These are phyloP conservation scores for Penicillium maclennaniae DNA, from an alignment of 495 filamentous ascomycete species.

Conservation along the genomic window DNA sequence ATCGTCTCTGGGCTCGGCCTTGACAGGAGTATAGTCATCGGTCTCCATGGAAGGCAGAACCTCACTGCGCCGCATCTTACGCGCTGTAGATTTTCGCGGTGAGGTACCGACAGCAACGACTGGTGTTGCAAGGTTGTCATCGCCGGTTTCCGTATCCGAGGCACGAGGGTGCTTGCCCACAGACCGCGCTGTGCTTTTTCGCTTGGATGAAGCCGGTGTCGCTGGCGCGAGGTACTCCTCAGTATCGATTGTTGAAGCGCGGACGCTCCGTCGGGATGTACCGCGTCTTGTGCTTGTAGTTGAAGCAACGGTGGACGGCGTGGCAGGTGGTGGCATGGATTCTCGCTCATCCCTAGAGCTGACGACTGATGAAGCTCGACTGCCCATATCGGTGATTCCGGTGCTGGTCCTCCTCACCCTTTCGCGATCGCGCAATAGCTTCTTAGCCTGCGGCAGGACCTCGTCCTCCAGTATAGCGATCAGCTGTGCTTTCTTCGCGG, in stretches of 20 bases:
- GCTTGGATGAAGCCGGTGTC: slow-evolving; percentile 32
- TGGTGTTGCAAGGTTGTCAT: slow-evolving; percentile 37
- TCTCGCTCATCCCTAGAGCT: slow-evolving; percentile 43
- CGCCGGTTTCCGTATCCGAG: slow-evolving; percentile 47
- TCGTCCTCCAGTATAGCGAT: slow-evolving; percentile 77
- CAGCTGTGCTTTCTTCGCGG: slow-evolving; percentile 85
- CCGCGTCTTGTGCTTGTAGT: slow-evolving; percentile 41
- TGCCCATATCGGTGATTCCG: slow-evolving; percentile 79
- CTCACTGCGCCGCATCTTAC: slow-evolving; percentile 55
- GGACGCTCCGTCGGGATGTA: slow-evolving; percentile 37
- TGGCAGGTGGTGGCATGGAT: slow-evolving; percentile 45
- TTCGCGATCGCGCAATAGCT: slow-evolving; percentile 67
- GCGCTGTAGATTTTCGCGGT: slow-evolving; percentile 40
- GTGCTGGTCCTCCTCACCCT: slow-evolving; percentile 73
- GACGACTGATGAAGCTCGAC: slow-evolving; percentile 47
- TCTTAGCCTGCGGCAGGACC: slow-evolving; percentile 70
- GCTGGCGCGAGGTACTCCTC: slow-evolving; percentile 30
- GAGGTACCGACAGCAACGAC: slow-evolving; percentile 25
- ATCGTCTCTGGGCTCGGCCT: slow-evolving; percentile 37
- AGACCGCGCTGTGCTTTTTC: slow-evolving; percentile 31
- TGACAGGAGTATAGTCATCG: slow-evolving; percentile 35
- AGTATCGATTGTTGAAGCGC: slow-evolving; percentile 34
- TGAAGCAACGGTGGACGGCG: slow-evolving; percentile 42
- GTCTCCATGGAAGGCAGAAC: slow-evolving; percentile 44
- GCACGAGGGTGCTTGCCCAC: slow-evolving; percentile 53